Evolutionary conservation across 805 yeast species (phyloP).

Genomic region (Monosporozyma servazzii): DNA sequence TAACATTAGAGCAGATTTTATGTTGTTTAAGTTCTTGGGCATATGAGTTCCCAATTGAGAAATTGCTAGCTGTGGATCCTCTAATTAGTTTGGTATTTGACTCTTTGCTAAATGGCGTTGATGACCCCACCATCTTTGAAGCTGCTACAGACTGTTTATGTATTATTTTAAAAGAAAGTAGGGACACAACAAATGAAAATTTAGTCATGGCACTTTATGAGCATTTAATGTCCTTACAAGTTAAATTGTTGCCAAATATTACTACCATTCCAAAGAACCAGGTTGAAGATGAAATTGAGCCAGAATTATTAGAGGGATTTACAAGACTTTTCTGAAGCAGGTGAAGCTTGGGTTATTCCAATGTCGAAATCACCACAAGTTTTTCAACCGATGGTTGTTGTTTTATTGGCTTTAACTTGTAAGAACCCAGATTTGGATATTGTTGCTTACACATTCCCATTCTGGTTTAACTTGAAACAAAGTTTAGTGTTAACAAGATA

Average conservation of each 20-base stretch:
- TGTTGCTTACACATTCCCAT: constrained; percentile 82
- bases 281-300: constrained; percentile 40
- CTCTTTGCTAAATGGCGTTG: constrained; percentile 40
- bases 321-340: constrained; percentile 82
- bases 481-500: constrained; percentile 33
- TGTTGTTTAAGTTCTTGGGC: constrained; percentile 88
- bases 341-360: constrained; percentile 89
- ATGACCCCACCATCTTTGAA: constrained; percentile 52
- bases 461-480: constrained; percentile 80
- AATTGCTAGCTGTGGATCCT: constrained; percentile 54
- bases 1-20: constrained; percentile 36
- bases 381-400: constrained; percentile 65
- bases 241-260: constrained; percentile 36
- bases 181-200: constrained; percentile 57
- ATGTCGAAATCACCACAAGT: constrained; percentile 63
- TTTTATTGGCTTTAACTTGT: constrained; percentile 60
- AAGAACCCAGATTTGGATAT: constrained; percentile 80
- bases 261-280: constrained; percentile 7
- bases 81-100: constrained; percentile 61
- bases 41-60: constrained; percentile 67
- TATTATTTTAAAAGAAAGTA: constrained; percentile 70
- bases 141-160: constrained; percentile 81
- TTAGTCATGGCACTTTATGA: constrained; percentile 59
- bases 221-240: constrained; percentile 55
- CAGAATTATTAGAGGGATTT: constrained; percentile 55